Evolutionary conservation across 176 grass and related monocot genomes (phyloP).

Genomic region (Aegilops speltoides): DNA sequence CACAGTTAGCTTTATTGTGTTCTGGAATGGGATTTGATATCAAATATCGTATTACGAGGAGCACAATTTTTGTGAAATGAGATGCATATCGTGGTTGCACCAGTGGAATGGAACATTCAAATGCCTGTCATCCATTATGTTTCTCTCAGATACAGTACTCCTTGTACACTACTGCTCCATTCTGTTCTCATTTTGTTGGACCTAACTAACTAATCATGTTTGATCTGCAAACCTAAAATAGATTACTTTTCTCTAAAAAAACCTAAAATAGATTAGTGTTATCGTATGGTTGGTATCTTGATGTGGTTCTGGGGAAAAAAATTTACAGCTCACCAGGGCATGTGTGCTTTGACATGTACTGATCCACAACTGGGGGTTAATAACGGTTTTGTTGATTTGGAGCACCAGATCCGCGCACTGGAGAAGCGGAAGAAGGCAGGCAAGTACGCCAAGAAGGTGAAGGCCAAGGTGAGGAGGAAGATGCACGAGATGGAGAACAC

Average conservation of each 20-base stretch:
- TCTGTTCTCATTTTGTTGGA: background rate
- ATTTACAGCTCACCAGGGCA: background rate
- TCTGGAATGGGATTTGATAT: background rate
- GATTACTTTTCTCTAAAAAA: too few relatives aligned
- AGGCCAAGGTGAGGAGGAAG: slow-evolving; percentile 88
- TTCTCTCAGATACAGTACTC: background rate
- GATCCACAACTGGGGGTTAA: background rate
- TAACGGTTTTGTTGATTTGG: background rate
- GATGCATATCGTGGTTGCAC: too few relatives aligned
- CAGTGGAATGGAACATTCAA: too few relatives aligned
- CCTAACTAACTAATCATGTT: background rate
- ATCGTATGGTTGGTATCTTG: background rate
- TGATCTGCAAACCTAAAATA: background rate
- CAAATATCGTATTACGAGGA: background rate
- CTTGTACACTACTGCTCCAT: background rate
- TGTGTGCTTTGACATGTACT: background rate
- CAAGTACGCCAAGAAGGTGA: slow-evolving; percentile 84
- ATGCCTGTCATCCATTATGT: background rate
- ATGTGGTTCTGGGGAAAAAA: background rate
- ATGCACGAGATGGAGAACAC: slow-evolving; percentile 67
- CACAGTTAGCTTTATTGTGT: background rate
- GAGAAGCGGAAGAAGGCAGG: slow-evolving; percentile 83
- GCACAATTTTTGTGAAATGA: background rate
- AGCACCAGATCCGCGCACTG: slow-evolving; percentile 62
- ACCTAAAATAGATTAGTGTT: too few relatives aligned